phyloP scores from a whole-genome alignment of 2,329 filamentous ascomycete genomes.

The Aspergillus eucalypticola region DNA sequence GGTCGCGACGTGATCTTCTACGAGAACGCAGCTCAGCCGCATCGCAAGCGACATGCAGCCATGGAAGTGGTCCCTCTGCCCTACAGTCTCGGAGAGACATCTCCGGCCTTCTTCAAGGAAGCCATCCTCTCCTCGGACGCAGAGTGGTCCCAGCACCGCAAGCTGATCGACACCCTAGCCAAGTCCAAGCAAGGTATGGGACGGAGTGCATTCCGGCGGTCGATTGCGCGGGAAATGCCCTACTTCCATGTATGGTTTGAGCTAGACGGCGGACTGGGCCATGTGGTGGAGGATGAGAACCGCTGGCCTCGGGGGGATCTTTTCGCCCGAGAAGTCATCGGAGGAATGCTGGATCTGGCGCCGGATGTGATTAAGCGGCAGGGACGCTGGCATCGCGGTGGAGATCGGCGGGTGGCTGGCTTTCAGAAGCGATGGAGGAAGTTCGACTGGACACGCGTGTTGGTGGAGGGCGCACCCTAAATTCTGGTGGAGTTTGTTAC shows the following conservation, averaged over 20 bases:
- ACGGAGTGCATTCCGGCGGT: slow-evolving; percentile 76
- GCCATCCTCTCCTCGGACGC: slow-evolving; percentile 85
- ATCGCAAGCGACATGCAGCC: slow-evolving; percentile 77
- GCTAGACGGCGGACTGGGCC: slow-evolving; percentile 86
- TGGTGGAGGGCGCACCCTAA: slow-evolving; percentile 50
- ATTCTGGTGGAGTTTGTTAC: background rate
- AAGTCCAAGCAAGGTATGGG: slow-evolving; percentile 66
- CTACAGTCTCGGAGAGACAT: slow-evolving; percentile 84
- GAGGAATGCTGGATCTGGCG: slow-evolving; percentile 84
- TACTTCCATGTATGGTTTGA: slow-evolving; percentile 98
- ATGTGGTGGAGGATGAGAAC: slow-evolving; percentile 82
- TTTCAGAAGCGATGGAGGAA: slow-evolving; percentile 87
- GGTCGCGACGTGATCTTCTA: slow-evolving; percentile 94
- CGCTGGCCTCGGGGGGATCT: slow-evolving; percentile 89
- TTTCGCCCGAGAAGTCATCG: slow-evolving; percentile 88
- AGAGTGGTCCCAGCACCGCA: slow-evolving; percentile 94
- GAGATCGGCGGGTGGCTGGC: slow-evolving; percentile 66
- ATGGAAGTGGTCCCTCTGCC: slow-evolving; percentile 86
- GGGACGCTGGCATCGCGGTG: slow-evolving; percentile 75
- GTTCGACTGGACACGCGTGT: slow-evolving; percentile 81
- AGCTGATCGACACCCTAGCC: slow-evolving; percentile 80
- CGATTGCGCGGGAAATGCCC: slow-evolving; percentile 90
- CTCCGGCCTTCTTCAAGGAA: slow-evolving; percentile 93
- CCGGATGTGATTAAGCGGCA: slow-evolving; percentile 86
- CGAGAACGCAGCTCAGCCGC: slow-evolving; percentile 86